Conservation (phyloP, 2,329 filamentous ascomycete species). For the Cordyceps militaris region DNA sequence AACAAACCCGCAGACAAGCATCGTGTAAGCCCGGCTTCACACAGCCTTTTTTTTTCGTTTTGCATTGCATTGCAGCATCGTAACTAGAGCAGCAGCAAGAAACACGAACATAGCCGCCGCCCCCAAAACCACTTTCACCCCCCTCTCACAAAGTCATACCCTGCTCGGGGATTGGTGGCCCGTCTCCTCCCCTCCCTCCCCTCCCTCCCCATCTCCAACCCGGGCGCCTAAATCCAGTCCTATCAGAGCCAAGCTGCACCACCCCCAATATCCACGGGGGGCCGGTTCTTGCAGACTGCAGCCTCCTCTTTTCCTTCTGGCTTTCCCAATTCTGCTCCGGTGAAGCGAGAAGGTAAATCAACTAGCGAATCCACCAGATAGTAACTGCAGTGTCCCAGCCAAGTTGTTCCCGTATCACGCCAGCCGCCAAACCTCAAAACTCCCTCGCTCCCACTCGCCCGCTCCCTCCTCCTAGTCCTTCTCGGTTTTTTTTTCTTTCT, state of each 20-base stretch:
- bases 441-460: neutral
- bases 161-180: neutral
- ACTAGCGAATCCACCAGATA: neutral
- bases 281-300: neutral
- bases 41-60: too few species aligned
- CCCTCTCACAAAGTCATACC: neutral
- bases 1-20: too few species aligned
- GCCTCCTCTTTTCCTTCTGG: neutral
- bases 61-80: too few species aligned
- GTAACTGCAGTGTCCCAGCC: neutral
- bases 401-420: neutral
- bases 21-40: too few species aligned
- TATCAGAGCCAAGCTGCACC: conserved; percentile 2
- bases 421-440: conserved; percentile 7
- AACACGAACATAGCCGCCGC: conserved; percentile 10
- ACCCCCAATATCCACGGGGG: neutral
- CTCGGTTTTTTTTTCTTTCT: conserved; percentile 28
- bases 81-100: too few species aligned
- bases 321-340: too few species aligned
- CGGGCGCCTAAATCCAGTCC: conserved; percentile 11
- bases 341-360: too few species aligned
- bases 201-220: conserved; percentile 3
- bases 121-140: neutral
- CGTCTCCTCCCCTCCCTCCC: neutral
- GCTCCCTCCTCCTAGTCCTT: neutral